Base-by-base conservation (phyloP, 2,329 filamentous ascomycete species). In the Colletotrichum nymphaeae region DNA sequence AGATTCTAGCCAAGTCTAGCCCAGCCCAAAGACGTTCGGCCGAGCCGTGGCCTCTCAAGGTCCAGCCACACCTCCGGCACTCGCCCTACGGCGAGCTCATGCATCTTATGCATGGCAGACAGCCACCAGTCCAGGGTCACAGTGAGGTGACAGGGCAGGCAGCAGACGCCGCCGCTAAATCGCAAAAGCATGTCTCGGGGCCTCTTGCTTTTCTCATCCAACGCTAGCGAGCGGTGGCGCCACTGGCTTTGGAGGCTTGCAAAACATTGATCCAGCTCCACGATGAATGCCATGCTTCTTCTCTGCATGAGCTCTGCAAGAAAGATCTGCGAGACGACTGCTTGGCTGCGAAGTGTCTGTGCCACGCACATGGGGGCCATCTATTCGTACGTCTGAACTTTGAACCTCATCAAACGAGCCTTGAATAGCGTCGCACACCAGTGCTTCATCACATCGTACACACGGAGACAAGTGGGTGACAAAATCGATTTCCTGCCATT, bases 211-310 rank as follows among this genome's bases (percentile, higher is more conserved):
- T 69, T 69, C 69, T 35, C 32, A 69, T 42, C n/a, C 53, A 46
- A 59, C 62, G 66, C 66, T 60, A 65, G 71, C 55, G 55, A 65
- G 71, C 60, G 55, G 60, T 67, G 60, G 56, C 70, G 70, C 67
- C 67, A 64, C 53, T 66, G 70, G 67, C 70, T 49, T 70, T 70
- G 56, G 24, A 63, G 53, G 46, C 46, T 52, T 65, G 70, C 60
- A 49, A 35, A 49, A n/a, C 52, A 57, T 60, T 59, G 46, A 46
- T 16, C 14, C 53, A 56, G 70, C 60, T 60, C 28, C 46, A 65
- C 46, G 67, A 65, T 69, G 28, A 28, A 30, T 24, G 46, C 24
- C 49, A 56, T 56, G 63, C 59, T 12, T 46, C 60, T 63, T 56
- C 16, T 65, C 46, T 60, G 56, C 28, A 53, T 30, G 53, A 24